Base-by-base conservation (phyloP, 2,329 filamentous ascomycete species). In the Cladosporium velox region DNA sequence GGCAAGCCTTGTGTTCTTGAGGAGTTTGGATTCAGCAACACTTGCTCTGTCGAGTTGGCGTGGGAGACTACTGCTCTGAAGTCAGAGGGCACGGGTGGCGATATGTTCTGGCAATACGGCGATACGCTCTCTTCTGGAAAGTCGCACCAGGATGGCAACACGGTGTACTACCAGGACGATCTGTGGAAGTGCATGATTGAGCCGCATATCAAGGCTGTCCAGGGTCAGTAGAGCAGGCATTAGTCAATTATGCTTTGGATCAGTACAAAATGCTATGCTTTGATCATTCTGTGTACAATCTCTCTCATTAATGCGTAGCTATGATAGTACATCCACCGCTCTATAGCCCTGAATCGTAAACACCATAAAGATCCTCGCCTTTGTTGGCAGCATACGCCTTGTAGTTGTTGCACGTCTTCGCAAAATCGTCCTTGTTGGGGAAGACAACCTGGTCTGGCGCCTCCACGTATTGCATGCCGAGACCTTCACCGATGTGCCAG, bases 401-500 rank as follows among this genome's bases (percentile, higher is more conserved):
- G 76, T 77, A 80, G 21, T 75, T 73, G 24, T 70, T 68, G 64
- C 75, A 77, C 5, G 73, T 73, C 15, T 72, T 70, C 14, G 73
- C 70, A 61, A 76, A 70, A 24, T 70, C 70, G 3, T 65, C 68
- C 12, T 70, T 70, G 28, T 71, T 70, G 3, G 75, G 75, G n/a
- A 74, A 65, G 0, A 47, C 64, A 60, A 81, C 78, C 59, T 74
- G 67, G 26, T 72, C 71, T 65, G 75, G 72, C 38, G 78, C 71
- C 71, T 84, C 86, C 11, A 87, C 69, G 70, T 87, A 86, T 72
- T 87, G 82, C 38, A 86, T 75, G 7, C 79, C 80, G 21, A 90
- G 78, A 34, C 86, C 87, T 78, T 86, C 85, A 72, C 82, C 81
- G 24, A 88, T 83, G 71, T 89, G 87, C 86, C 51, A 57, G 3